Base-by-base conservation (phyloP, 192 early-diverging fungal genomes). In the Coemansia sp. region DNA sequence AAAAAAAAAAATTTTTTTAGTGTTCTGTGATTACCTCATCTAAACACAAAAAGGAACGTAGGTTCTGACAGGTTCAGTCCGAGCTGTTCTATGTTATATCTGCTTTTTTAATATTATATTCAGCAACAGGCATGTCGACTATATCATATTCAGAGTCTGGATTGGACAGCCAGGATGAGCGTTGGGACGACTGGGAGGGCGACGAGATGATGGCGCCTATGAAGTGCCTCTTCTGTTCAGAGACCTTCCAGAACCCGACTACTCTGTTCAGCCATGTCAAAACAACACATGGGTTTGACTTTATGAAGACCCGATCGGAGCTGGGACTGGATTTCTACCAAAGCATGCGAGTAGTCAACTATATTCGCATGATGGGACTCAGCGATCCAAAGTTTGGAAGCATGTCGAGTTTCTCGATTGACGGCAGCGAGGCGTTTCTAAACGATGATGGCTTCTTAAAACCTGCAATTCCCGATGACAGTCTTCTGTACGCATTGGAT, bases 261-360 rank as follows among this genome's bases (percentile, higher is more conserved):
- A 70, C 84, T 10, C 68, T 87, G 54, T 93, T 93, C 72, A 23
- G 55, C n/a, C 91, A 93, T 67, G 87, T 79, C 39, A 84, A 75
- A 17, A 22, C 61, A 9, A 29, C 42, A 2, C 91, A 93, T 53
- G 84, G 80, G 5, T 93, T 93, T 77, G 88, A 93, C 67, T 91
- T 93, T 74, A 55, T 84, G 5, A 67, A 69, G 25, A 74, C 78
- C 2, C 78, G 85, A 5, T 59, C 67, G 0, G 51, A 30, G 5
- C 64, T 74, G 19, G 32, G 74, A 20, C 85, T 97, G 17, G 93
- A 95, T 63, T 95, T 95, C 72, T 97, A 97, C 84, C 88, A 88
- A 51, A 89, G 89, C 63, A 80, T 84, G 74, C 74, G 83, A 20
- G 62, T 73, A 6, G 71, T 84, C 36, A 84, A 84, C 75, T 84